These are phyloP conservation scores for Oehlia diaphana DNA, from an alignment of 192 early-diverging fungal genomes.

Conservation along the genomic window DNA sequence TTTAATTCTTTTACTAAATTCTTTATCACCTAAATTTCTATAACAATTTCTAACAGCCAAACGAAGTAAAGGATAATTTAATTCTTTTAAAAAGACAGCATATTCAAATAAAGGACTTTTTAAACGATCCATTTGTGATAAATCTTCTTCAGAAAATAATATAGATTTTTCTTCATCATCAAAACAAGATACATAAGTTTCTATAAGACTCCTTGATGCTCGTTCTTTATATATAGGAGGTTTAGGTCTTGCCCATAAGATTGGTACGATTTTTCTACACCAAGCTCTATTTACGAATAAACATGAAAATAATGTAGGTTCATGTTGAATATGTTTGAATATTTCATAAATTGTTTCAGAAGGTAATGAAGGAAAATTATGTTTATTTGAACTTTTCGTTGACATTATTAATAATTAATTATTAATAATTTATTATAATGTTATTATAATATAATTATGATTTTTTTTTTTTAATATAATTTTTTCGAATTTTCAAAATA, in stretches of 20 bases:
- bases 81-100: slow-evolving; percentile 3
- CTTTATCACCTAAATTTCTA: background rate
- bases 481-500: too few species aligned
- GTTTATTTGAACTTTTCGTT: background rate
- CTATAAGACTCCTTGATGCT: slow-evolving; percentile 4
- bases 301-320: slow-evolving; percentile 16
- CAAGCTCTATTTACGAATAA: slow-evolving; percentile 15
- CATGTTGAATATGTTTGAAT: slow-evolving; percentile 6
- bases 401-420: background rate
- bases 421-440: too few species aligned
- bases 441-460: too few species aligned
- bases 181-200: slow-evolving; percentile 15
- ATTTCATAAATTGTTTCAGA: slow-evolving; percentile 3
- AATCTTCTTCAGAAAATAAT: slow-evolving; percentile 2
- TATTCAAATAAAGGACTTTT: slow-evolving; percentile 13
- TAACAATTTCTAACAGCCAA: slow-evolving; percentile 6
- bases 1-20: slow-evolving; percentile 18
- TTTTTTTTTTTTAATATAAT: too few species aligned
- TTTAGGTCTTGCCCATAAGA: slow-evolving; percentile 13
- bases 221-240: background rate
- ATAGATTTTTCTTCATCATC: background rate
- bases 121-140: background rate
- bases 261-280: slow-evolving; percentile 11
- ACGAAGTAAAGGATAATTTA: slow-evolving; percentile 4
- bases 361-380: slow-evolving; percentile 1